Evolutionary conservation across 768 basidiomycete species (phyloP).

Genomic region (Agrocybe praecox): DNA sequence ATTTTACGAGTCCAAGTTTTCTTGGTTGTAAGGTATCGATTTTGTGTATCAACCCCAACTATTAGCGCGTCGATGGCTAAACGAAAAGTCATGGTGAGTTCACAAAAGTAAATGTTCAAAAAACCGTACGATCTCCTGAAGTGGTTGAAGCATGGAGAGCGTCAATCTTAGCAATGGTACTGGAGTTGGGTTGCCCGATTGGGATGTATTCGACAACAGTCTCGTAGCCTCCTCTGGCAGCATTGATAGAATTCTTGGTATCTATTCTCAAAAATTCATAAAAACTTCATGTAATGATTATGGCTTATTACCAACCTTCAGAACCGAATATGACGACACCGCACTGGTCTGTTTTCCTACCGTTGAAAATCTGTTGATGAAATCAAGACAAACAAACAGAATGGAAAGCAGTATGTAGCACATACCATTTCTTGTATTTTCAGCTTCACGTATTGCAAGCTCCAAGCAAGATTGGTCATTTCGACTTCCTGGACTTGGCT

Average conservation of each 20-base stretch:
- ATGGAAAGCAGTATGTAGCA: not conserved
- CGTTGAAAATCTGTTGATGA: slow-evolving; percentile 75
- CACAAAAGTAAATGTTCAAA: not conserved
- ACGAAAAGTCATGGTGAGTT: not conserved
- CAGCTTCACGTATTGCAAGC: slow-evolving; percentile 84
- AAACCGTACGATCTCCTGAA: slow-evolving; percentile 65
- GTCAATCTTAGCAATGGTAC: slow-evolving; percentile 68
- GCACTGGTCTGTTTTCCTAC: slow-evolving; percentile 92
- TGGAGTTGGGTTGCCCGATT: slow-evolving; percentile 65
- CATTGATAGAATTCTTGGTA: slow-evolving; percentile 67
- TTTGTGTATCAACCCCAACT: slow-evolving; percentile 83
- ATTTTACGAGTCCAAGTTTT: slow-evolving; percentile 86
- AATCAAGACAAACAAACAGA: not conserved
- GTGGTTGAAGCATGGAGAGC: slow-evolving; percentile 56
- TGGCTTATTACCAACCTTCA: slow-evolving; percentile 50
- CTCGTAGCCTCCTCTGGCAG: slow-evolving; percentile 69
- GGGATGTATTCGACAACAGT: slow-evolving; percentile 71
- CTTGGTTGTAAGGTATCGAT: slow-evolving; percentile 65
- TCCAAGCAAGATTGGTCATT: slow-evolving; percentile 80
- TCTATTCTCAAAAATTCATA: slow-evolving; percentile 35
- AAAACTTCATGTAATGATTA: not conserved
- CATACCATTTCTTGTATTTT: slow-evolving; percentile 90
- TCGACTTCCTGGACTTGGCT: slow-evolving; percentile 54
- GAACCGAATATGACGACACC: slow-evolving; percentile 90
- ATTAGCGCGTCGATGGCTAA: slow-evolving; percentile 86